Conservation (phyloP, 2,329 filamentous ascomycete species). For the Claviceps purpurea region DNA sequence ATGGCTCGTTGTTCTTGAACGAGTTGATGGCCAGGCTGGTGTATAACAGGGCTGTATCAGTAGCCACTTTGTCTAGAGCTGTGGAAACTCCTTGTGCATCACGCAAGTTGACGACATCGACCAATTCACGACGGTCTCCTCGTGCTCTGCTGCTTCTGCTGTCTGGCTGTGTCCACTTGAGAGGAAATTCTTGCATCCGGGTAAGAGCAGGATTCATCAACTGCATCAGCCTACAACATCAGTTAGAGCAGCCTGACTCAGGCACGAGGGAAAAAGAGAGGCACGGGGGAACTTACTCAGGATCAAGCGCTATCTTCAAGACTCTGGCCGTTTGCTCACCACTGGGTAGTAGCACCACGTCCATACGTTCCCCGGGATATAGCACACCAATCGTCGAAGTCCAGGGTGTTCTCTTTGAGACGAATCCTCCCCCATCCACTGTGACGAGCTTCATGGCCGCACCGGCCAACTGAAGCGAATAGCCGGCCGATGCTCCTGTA, state of each 20-base stretch:
- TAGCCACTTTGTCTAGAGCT: background rate
- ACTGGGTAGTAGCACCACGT: constrained; percentile 1
- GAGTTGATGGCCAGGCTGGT: constrained; percentile 7
- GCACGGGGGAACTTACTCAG: constrained; percentile 3
- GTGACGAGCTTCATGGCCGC: constrained; percentile 9
- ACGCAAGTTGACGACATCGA: background rate
- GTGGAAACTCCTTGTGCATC: background rate
- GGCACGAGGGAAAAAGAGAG: background rate
- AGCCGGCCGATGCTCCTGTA: constrained; percentile 8
- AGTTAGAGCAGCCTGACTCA: background rate
- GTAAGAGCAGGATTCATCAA: constrained; percentile 11
- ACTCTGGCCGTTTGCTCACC: background rate
- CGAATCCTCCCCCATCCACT: constrained; percentile 9
- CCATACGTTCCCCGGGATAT: constrained; percentile 13
- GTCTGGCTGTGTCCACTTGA: constrained; percentile 1
- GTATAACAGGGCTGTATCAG: constrained; percentile 7
- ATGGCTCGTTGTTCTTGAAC: constrained; percentile 8
- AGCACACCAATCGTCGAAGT: constrained; percentile 10
- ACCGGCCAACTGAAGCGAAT: constrained; percentile 6
- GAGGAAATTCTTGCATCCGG: constrained; percentile 9
- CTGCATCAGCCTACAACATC: constrained; percentile 9
- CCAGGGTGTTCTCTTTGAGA: constrained; percentile 4
- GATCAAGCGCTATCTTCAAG: constrained; percentile 6
- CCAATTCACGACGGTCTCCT: background rate
- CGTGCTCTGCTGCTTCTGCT: background rate